A percentile compares a stretch with the other conserved stretches of the same genome.
Evolutionary conservation across 768 basidiomycete species (phyloP).

Genomic region (Leccinum boreale): DNA sequence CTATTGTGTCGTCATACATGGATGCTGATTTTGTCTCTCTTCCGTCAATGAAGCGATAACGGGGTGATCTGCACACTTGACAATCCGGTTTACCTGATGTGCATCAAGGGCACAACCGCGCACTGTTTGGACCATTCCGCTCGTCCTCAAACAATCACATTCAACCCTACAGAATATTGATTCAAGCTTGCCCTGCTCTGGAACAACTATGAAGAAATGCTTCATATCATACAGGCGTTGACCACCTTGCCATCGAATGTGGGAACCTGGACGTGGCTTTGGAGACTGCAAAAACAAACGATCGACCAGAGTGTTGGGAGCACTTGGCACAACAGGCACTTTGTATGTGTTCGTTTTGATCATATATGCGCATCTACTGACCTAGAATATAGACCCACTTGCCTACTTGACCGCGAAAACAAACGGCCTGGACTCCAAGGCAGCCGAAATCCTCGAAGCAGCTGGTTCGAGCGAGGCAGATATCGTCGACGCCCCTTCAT

Average conservation of each 20-base stretch:
- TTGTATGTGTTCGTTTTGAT: slow-evolving; percentile 49
- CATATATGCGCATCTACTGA: slow-evolving; percentile 9
- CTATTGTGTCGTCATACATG: neutral
- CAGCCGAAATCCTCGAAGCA: slow-evolving; percentile 83
- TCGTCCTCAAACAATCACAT: slow-evolving; percentile 91
- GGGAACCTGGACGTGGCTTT: slow-evolving; percentile 95
- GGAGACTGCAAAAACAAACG: slow-evolving; percentile 87
- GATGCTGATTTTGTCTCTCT: slow-evolving; percentile 1
- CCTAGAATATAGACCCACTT: slow-evolving; percentile 68
- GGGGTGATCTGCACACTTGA: slow-evolving; percentile 98
- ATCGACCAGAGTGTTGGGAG: slow-evolving; percentile 90
- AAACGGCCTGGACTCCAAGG: slow-evolving; percentile 87
- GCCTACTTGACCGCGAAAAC: slow-evolving; percentile 97
- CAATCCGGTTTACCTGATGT: slow-evolving; percentile 96
- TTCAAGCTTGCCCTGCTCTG: slow-evolving; percentile 95
- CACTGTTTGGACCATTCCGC: slow-evolving; percentile 96
- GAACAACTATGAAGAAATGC: slow-evolving; percentile 95
- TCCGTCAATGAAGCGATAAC: slow-evolving; percentile 64
- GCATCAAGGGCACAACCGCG: slow-evolving; percentile 94
- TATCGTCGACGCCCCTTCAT: slow-evolving; percentile 74
- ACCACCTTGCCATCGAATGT: slow-evolving; percentile 96
- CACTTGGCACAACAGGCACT: slow-evolving; percentile 93
- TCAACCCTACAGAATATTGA: slow-evolving; percentile 97
- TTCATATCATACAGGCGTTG: slow-evolving; percentile 93
- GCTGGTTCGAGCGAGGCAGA: slow-evolving; percentile 89